phyloP scores from a whole-genome alignment of 2,329 filamentous ascomycete genomes.

The Sporothrix brunneoviolacea region DNA sequence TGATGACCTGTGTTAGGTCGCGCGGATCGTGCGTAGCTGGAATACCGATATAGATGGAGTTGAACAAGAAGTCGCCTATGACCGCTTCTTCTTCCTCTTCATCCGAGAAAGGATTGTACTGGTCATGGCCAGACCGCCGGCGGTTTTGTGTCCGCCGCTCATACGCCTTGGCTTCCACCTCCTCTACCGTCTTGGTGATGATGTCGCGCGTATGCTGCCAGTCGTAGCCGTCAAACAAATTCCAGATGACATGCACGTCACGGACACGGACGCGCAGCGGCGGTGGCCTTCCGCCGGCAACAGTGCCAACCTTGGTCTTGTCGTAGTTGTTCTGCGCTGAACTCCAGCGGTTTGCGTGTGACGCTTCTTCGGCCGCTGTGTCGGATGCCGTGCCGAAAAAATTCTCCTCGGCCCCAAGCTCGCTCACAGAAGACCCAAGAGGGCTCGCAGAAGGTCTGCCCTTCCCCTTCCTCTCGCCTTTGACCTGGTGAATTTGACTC shows the following conservation, averaged over 20 bases:
- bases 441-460: background rate
- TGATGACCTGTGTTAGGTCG: conserved; percentile 77
- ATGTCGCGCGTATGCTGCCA: conserved; percentile 83
- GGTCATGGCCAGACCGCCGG: conserved; percentile 48
- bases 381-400: conserved; percentile 63
- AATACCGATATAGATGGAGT: conserved; percentile 96
- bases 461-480: background rate
- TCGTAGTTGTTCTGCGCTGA: conserved; percentile 70
- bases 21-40: conserved; percentile 78
- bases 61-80: conserved; percentile 94
- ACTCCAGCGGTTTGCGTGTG: conserved; percentile 61
- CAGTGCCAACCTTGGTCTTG: conserved; percentile 43
- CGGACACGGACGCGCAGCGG: conserved; percentile 73
- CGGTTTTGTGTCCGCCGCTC: conserved; percentile 59
- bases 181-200: conserved; percentile 80
- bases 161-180: conserved; percentile 75
- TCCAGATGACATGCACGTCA: conserved; percentile 93
- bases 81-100: conserved; percentile 76
- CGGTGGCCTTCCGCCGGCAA: conserved; percentile 23
- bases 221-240: conserved; percentile 95
- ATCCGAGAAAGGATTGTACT: conserved; percentile 33
- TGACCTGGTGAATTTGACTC: background rate
- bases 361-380: conserved; percentile 40
- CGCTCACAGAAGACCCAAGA: conserved; percentile 18
- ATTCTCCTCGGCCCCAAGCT: conserved; percentile 40